These are phyloP conservation scores for Trematosphaeria pertusa DNA, from an alignment of 2,329 filamentous ascomycete genomes.

Conservation along the genomic window DNA sequence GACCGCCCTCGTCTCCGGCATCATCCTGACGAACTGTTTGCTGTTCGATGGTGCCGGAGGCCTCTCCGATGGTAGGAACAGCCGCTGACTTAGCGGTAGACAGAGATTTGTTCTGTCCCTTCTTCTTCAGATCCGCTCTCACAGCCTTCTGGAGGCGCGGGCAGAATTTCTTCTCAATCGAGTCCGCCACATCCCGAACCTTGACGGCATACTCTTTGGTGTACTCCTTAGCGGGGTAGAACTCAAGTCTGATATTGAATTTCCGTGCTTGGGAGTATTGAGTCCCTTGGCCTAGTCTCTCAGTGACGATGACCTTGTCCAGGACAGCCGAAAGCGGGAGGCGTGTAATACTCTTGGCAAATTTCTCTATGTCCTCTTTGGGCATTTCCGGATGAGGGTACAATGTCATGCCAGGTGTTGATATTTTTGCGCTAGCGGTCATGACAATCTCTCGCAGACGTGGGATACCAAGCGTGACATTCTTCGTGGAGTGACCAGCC, in stretches of 20 bases:
- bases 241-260: conserved; percentile 80
- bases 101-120: conserved; percentile 64
- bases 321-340: conserved; percentile 84
- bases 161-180: conserved; percentile 83
- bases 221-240: conserved; percentile 88
- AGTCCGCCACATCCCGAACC: conserved; percentile 75
- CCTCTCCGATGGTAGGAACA: conserved; percentile 76
- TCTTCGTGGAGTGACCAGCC: conserved; percentile 96
- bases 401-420: conserved; percentile 89
- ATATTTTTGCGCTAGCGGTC: conserved; percentile 89
- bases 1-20: conserved; percentile 56
- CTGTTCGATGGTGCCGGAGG: conserved; percentile 62
- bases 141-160: conserved; percentile 73
- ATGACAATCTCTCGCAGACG: conserved; percentile 97
- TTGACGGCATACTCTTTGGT: conserved; percentile 83
- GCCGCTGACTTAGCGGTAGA: conserved; percentile 65
- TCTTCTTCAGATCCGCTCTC: conserved; percentile 80
- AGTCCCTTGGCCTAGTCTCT: conserved; percentile 76
- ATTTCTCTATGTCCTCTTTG: conserved; percentile 72
- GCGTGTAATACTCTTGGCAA: conserved; percentile 90
- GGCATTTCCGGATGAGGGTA: conserved; percentile 76
- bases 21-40: conserved; percentile 54
- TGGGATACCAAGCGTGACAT: conserved; percentile 98
- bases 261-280: conserved; percentile 77
- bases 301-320: conserved; percentile 80